Conservation (phyloP, 2,329 filamentous ascomycete genomes). For the Aspergillus persii region DNA sequence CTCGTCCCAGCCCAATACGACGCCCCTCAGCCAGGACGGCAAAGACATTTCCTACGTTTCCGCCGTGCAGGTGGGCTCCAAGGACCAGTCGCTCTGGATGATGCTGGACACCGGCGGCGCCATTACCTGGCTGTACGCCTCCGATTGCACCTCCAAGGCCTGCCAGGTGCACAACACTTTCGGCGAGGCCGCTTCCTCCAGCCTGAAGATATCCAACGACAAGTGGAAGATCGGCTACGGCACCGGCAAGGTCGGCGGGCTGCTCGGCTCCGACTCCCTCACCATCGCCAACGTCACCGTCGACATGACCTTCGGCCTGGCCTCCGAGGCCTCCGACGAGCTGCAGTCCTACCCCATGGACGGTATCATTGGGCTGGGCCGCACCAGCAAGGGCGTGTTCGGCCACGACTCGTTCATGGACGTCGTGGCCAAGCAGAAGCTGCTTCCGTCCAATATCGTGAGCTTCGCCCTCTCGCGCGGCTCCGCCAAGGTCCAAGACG, state of each 20-base stretch:
- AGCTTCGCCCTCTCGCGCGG: constrained; percentile 68
- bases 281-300: constrained; percentile 65
- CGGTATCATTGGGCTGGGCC: constrained; percentile 78
- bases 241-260: constrained; percentile 69
- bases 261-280: constrained; percentile 64
- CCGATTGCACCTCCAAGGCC: constrained; percentile 62
- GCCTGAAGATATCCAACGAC: constrained; percentile 54
- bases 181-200: constrained; percentile 63
- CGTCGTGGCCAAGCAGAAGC: constrained; percentile 54
- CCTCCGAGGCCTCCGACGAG: constrained; percentile 67
- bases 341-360: constrained; percentile 81
- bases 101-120: constrained; percentile 56
- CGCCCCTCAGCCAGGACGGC: constrained; percentile 54
- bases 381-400: constrained; percentile 53
- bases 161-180: constrained; percentile 71
- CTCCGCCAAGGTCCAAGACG: constrained; percentile 64
- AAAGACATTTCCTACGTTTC: constrained; percentile 56
- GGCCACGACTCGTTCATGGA: constrained; percentile 65
- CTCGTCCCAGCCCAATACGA: constrained; percentile 46
- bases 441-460: constrained; percentile 66
- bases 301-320: constrained; percentile 69
- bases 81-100: constrained; percentile 52
- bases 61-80: constrained; percentile 49
- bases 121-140: constrained; percentile 81
- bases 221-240: constrained; percentile 72